phyloP scores from a whole-genome alignment of 2,329 filamentous ascomycete species.

The Fusarium sp. region DNA sequence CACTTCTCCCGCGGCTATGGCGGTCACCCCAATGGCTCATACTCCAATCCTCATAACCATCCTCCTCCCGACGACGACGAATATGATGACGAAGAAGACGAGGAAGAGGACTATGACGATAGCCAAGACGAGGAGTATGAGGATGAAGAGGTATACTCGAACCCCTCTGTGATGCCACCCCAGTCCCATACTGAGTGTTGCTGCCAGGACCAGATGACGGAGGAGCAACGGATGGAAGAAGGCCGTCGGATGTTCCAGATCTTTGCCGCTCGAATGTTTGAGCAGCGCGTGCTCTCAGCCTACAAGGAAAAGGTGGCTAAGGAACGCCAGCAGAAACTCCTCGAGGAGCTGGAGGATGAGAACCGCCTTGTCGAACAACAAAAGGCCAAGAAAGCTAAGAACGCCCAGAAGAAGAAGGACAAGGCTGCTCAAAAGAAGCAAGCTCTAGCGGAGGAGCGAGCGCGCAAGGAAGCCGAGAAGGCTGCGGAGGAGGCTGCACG shows the following conservation, averaged over 20 bases:
- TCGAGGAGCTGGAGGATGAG: constrained; percentile 93
- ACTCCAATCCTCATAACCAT: constrained; percentile 74
- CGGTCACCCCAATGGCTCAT: constrained; percentile 70
- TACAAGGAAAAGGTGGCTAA: constrained; percentile 97
- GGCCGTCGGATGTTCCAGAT: constrained; percentile 99
- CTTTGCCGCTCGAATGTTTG: constrained; percentile 98
- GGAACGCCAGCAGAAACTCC: constrained; percentile 89
- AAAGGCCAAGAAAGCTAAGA: constrained; percentile 92
- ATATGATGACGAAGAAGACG: constrained; percentile 75
- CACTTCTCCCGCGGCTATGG: constrained; percentile 70
- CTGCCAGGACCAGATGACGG: constrained; percentile 91
- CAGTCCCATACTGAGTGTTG: constrained; percentile 58
- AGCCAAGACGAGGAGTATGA: constrained; percentile 76
- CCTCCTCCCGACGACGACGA: constrained; percentile 83
- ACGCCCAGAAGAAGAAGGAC: constrained; percentile 95
- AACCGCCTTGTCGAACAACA: constrained; percentile 79
- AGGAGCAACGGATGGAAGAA: constrained; percentile 99
- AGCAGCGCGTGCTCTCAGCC: constrained; percentile 95
- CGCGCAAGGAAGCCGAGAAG: constrained; percentile 87
- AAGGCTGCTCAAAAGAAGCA: constrained; percentile 92
- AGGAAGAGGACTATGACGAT: constrained; percentile 71
- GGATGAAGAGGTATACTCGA: constrained; percentile 80
- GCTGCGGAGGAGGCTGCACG: constrained; percentile 86
- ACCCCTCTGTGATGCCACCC: constrained; percentile 54
- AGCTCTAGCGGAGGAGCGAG: constrained; percentile 90